Percentiles rank a stretch among this genome's conserved stretches.
Evolutionary conservation across 23 red algal species (phyloP).

Genomic region (Gracilaria caudata): DNA sequence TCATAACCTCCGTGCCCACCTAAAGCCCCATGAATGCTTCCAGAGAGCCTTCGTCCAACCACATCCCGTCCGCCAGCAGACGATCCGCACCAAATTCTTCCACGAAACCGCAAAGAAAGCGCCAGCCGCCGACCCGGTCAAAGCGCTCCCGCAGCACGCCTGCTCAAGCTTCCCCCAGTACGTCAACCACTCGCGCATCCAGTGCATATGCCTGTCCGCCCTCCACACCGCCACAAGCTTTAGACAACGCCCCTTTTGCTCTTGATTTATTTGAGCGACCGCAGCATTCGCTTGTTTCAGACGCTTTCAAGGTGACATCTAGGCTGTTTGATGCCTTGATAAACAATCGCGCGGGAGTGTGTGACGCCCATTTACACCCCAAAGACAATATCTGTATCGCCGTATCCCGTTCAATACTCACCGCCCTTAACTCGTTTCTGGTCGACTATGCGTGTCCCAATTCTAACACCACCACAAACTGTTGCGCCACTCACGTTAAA

Average conservation of each 20-base stretch:
- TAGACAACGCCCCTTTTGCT: background rate
- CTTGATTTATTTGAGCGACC: background rate
- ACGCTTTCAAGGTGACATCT: background rate
- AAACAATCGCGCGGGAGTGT: constrained; percentile 8
- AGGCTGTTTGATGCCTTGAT: background rate
- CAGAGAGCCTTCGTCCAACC: background rate
- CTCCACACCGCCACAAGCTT: background rate
- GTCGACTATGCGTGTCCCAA: background rate
- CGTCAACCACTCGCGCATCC: background rate
- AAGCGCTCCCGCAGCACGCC: background rate
- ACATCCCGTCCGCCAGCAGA: background rate
- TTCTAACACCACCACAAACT: background rate
- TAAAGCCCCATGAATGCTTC: background rate
- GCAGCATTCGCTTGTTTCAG: constrained; percentile 8
- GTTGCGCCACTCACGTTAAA: background rate
- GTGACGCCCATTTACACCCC: constrained; percentile 15
- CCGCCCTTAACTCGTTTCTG: constrained; percentile 15
- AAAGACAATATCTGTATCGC: background rate
- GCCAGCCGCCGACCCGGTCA: background rate
- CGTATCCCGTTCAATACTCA: constrained; percentile 12
- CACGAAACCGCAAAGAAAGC: background rate
- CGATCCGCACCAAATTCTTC: background rate
- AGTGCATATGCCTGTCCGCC: background rate
- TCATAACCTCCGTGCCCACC: background rate
- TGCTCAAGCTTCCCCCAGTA: background rate